Evolutionary conservation across 2,329 filamentous ascomycete genomes (phyloP).

Genomic region (Penicillium polonicum): DNA sequence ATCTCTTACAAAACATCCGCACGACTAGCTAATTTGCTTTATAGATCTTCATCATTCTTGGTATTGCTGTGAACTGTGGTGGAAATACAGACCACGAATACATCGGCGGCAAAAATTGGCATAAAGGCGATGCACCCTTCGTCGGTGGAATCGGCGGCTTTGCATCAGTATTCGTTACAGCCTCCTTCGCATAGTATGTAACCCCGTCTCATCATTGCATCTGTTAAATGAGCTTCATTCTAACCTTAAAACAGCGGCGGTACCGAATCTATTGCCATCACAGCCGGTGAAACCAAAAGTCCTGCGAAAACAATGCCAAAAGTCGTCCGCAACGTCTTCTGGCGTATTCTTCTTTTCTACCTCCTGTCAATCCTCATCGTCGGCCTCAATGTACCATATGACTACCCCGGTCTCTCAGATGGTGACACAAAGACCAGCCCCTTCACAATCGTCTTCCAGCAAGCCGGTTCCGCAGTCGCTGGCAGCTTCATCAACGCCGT

Average conservation of each 20-base stretch:
- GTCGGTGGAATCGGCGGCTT: slow-evolving; percentile 65
- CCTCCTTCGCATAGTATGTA: slow-evolving; percentile 58
- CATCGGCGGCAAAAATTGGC: slow-evolving; percentile 60
- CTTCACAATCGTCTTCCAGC: slow-evolving; percentile 62
- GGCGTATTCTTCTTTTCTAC: slow-evolving; percentile 60
- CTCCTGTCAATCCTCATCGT: slow-evolving; percentile 54
- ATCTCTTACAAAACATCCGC: neutral
- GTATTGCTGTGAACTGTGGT: slow-evolving; percentile 60
- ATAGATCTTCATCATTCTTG: slow-evolving; percentile 61
- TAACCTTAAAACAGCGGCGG: slow-evolving; percentile 46
- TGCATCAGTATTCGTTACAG: slow-evolving; percentile 62
- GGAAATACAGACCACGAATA: slow-evolving; percentile 55
- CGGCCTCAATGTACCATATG: slow-evolving; percentile 61
- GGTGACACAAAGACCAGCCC: slow-evolving; percentile 51
- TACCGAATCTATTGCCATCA: slow-evolving; percentile 65
- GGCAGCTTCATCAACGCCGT: slow-evolving; percentile 62
- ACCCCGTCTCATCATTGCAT: neutral
- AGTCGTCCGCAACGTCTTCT: slow-evolving; percentile 66
- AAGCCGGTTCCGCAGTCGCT: slow-evolving; percentile 55
- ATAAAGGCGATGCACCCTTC: slow-evolving; percentile 61
- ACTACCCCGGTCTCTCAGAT: slow-evolving; percentile 47
- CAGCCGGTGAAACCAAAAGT: slow-evolving; percentile 64
- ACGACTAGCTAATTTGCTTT: slow-evolving; percentile 15
- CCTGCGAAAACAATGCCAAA: slow-evolving; percentile 60
- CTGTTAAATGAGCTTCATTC: neutral